These are phyloP conservation scores for Rutstroemia sp. DNA, from an alignment of 2,329 filamentous ascomycete genomes.

Conservation along the genomic window DNA sequence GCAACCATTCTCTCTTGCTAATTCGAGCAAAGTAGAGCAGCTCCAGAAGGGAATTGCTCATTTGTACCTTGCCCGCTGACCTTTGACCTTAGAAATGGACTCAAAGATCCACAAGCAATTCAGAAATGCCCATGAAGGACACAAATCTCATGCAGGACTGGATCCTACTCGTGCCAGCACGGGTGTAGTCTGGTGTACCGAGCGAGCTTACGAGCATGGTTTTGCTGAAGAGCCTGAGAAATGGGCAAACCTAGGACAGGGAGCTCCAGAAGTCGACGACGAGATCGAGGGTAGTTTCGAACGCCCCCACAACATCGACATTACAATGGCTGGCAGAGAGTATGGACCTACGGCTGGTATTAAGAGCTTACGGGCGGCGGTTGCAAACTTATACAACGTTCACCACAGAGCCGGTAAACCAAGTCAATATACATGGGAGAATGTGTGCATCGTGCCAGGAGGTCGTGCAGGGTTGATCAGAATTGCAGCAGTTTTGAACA, in stretches of 20 bases:
- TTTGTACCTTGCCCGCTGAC: background rate
- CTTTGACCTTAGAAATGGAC: slow-evolving; percentile 54
- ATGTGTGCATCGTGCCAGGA: slow-evolving; percentile 92
- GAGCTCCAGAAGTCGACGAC: slow-evolving; percentile 88
- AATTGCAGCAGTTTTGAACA: slow-evolving; percentile 89
- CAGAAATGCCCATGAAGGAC: slow-evolving; percentile 81
- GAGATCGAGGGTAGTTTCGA: slow-evolving; percentile 86
- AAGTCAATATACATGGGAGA: slow-evolving; percentile 93
- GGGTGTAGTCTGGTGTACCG: slow-evolving; percentile 88
- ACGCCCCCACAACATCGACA: slow-evolving; percentile 69
- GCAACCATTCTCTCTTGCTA: too few relatives aligned
- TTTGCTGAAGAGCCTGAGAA: slow-evolving; percentile 72
- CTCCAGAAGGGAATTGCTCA: background rate
- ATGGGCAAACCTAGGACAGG: slow-evolving; percentile 94
- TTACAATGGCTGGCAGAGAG: slow-evolving; percentile 72
- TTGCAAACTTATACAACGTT: slow-evolving; percentile 87
- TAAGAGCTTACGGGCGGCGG: slow-evolving; percentile 79
- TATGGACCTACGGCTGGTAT: slow-evolving; percentile 94
- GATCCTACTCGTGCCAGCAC: slow-evolving; percentile 84
- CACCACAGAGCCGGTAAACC: slow-evolving; percentile 82
- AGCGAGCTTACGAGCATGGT: slow-evolving; percentile 82
- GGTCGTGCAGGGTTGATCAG: slow-evolving; percentile 88
- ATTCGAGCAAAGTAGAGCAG: background rate
- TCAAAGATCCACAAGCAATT: slow-evolving; percentile 87
- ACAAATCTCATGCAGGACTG: slow-evolving; percentile 83